Percentiles rank a stretch among this genome's conserved stretches.
Conservation (phyloP, 441 rosid species). For the Euphorbia celastroides region DNA sequence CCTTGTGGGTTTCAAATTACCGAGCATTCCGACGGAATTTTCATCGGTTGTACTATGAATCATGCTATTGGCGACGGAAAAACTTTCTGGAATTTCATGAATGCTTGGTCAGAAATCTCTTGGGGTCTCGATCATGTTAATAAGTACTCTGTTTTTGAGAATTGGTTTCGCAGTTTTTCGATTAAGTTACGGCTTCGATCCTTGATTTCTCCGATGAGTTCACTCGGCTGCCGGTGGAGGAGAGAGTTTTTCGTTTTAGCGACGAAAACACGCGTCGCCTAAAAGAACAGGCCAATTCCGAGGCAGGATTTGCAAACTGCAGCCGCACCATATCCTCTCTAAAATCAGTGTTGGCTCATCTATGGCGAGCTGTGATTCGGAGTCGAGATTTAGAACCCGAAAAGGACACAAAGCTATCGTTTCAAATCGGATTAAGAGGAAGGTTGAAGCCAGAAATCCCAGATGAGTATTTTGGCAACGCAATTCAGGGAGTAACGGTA, state of each 20-base stretch:
- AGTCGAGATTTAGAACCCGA: neutral
- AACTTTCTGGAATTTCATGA: conserved; percentile 14
- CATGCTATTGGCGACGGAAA: conserved; percentile 11
- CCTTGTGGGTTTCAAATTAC: conserved; percentile 38
- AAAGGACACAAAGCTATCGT: neutral
- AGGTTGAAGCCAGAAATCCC: neutral
- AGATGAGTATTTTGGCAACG: neutral
- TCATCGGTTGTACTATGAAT: conserved; percentile 18
- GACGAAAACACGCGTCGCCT: neutral
- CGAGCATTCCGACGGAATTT: conserved; percentile 36
- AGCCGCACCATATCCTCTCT: neutral
- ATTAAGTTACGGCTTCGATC: neutral
- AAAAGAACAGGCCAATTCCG: conserved; percentile 10
- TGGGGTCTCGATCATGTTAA: neutral
- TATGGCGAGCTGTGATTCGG: neutral
- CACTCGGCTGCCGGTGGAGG: neutral
- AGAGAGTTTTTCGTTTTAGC: conserved; percentile 16
- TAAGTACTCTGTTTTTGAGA: neutral
- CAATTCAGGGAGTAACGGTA: neutral
- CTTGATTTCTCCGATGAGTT: neutral
- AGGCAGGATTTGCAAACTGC: neutral
- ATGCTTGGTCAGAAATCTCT: conserved; percentile 10
- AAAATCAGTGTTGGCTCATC: neutral
- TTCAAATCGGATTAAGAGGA: neutral
- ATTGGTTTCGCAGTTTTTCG: neutral